These are phyloP conservation scores for Talaromyces piceae DNA, from an alignment of 2,329 filamentous ascomycete genomes.

Conservation along the genomic window DNA sequence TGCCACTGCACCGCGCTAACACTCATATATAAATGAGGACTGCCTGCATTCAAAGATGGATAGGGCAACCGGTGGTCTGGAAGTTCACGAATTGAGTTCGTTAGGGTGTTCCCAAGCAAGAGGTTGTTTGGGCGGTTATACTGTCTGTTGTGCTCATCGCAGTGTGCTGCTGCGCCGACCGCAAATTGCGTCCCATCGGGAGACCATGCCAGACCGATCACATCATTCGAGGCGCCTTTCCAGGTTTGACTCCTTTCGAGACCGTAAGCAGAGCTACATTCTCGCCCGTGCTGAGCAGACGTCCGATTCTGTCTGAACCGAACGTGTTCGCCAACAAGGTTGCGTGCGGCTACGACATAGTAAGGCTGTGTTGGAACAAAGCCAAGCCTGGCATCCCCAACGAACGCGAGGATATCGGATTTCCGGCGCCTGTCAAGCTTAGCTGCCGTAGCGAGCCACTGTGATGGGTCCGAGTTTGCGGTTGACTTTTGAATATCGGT, in stretches of 20 bases:
- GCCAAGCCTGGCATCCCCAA: slow-evolving; percentile 16
- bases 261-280: slow-evolving; percentile 5
- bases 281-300: slow-evolving; percentile 8
- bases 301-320: not conserved
- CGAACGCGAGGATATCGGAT: slow-evolving; percentile 17
- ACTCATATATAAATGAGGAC: slow-evolving; percentile 49
- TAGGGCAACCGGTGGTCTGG: slow-evolving; percentile 45
- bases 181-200: slow-evolving; percentile 48
- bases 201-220: slow-evolving; percentile 51
- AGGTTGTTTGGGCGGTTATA: slow-evolving; percentile 55
- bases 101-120: slow-evolving; percentile 42
- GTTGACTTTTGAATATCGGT: not conserved
- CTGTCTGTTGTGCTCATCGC: slow-evolving; percentile 49
- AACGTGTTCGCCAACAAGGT: not conserved
- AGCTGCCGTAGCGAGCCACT: slow-evolving; percentile 10
- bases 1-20: slow-evolving; percentile 50
- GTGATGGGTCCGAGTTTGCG: slow-evolving; percentile 2
- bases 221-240: slow-evolving; percentile 53
- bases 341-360: slow-evolving; percentile 8
- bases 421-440: slow-evolving; percentile 14
- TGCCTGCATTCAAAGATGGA: slow-evolving; percentile 42
- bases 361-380: slow-evolving; percentile 14
- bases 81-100: slow-evolving; percentile 43
- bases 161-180: slow-evolving; percentile 50
- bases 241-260: slow-evolving; percentile 33